Base-by-base conservation (phyloP, 768 basidiomycete species). In the Postia placenta region DNA sequence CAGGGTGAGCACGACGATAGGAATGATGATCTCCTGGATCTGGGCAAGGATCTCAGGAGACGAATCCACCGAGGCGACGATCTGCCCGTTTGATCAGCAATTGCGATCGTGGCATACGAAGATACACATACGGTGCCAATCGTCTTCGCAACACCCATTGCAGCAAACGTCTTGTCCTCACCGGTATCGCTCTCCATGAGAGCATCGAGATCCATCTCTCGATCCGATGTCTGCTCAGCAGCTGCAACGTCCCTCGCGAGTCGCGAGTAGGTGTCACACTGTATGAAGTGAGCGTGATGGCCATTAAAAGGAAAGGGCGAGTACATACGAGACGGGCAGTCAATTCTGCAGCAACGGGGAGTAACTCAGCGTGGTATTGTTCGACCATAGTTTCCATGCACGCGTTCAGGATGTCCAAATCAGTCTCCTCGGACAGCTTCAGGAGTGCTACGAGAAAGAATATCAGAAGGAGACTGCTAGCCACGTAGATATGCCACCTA, bases 361-460 rank as follows among this genome's bases (percentile, higher is more conserved):
- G 69, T 4, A 95, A 71, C 70, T 93, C 87, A 3, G 79, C 79
- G 60, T 87, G 83, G 78, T 89, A 95, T 36, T 79, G 78, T 55
- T 90, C 81, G 14, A 93, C 92, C 79, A 94, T 84, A 22, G 80
- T 78, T 58, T 91, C 87, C 84, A 92, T 90, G 59, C 85, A 79
- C 52, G 71, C 74, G 60, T 89, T 91, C 48, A 93, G 73, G 42
- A 89, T 76, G 62, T 94, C 91, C 38, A 95, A 69, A 63, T 94
- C 92, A 39, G 89, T 91, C 67, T 93, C 88, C 62, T 92, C 87
- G n/a, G 87, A 82, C 38, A 95, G 74, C 64, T 89, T 90, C 57
- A 93, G 76, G n/a, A 93, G 71, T 62, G 87, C 89, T 89, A 52
- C 12, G 27, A 48, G 50, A 28, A 27, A 42, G 3, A 24, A 17